Evolutionary conservation across 306 rosid species (phyloP), one percentile per base, ranked within the genome.

Genomic region (Sicyos edulis): DNA sequence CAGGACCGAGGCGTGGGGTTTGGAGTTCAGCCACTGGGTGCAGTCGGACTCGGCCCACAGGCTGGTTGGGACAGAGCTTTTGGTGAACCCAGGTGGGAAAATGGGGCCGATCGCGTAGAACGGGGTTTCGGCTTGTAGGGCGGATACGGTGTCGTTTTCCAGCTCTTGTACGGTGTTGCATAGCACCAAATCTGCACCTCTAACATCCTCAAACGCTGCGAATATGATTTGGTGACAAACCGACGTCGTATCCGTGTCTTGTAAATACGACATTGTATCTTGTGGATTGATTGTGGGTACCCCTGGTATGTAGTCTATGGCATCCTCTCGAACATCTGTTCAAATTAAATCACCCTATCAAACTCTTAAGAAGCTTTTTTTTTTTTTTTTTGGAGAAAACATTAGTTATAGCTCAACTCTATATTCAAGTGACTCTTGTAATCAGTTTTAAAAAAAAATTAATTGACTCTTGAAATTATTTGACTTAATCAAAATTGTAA

Each of bases 71-170:
- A 78, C 86, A 0, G 66, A 10, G 78, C 74, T 81, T 54, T 77
- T 82, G 69, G 78, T 71, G 81, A 84, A 82, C 22, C 78, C 75
- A 6, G 53, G 7, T 16, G 88, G 88, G 72, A 86, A 84, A 70
- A 88, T 73, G 52, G 95, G 91, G 11, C 91, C 87, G 10, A 88
- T 72, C n/a, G 95, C 75, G 52, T 82, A 82, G 82, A 86, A 82
- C 3, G 77, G 82, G 24, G 21, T 74, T 5, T 77, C 8, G 29
- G 77, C 44, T 63, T 72, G 80, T 0, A 86, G 40, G 12, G 85
- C 85, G 2, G 71, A 52, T 10, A 84, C 61, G 61, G 86, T 77
- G 10, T 73, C 75, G 21, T 83, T 52, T 59, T 86, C 95, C 0
- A 88, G 79, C 61, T 81, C 95, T 55, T 84, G 58, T 22, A 84